These are phyloP conservation scores for Microbotryum lychnidis-dioicae DNA, from an alignment of 1,284 basidiomycete species.

Conservation along the genomic window DNA sequence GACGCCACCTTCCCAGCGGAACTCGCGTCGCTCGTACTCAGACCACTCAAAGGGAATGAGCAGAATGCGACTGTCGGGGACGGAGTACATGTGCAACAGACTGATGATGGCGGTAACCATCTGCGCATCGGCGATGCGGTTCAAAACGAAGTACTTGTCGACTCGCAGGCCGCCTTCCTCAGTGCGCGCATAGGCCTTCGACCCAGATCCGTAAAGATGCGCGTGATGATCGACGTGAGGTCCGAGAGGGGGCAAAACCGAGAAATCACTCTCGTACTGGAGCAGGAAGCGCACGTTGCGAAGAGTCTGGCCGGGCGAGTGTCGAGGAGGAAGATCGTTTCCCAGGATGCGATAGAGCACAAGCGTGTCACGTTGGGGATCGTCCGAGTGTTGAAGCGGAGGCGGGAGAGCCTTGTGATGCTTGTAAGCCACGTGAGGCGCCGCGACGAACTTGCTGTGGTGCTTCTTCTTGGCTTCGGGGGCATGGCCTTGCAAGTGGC, in stretches of 20 bases:
- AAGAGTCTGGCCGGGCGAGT: conserved; percentile 36
- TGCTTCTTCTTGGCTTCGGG: not conserved
- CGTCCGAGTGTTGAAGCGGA: conserved; percentile 22
- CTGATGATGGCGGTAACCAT: conserved; percentile 32
- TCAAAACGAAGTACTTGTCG: conserved; percentile 39
- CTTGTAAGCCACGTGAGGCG: conserved; percentile 19
- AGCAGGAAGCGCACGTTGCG: conserved; percentile 38
- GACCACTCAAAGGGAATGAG: conserved; percentile 35
- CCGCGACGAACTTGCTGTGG: conserved; percentile 13
- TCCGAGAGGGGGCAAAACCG: conserved; percentile 26
- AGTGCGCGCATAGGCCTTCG: conserved; percentile 12
- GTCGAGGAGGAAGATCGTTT: conserved; percentile 38
- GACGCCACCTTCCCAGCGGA: conserved; percentile 36
- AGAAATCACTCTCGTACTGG: conserved; percentile 36
- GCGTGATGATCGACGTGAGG: conserved; percentile 25
- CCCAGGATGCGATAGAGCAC: conserved; percentile 38
- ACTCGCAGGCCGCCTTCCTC: conserved; percentile 31
- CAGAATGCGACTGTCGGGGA: conserved; percentile 33
- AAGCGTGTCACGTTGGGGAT: conserved; percentile 35
- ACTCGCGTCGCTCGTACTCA: conserved; percentile 32
- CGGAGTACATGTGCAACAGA: conserved; percentile 32
- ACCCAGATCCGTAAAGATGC: conserved; percentile 25
- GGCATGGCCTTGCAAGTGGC: too few relatives aligned
- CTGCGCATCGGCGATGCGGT: conserved; percentile 34
- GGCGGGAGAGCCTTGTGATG: conserved; percentile 26